A percentile compares a stretch with the other conserved stretches of the same genome.
Conservation (phyloP, 2,329 filamentous ascomycete species). For the Xylaria sp. region DNA sequence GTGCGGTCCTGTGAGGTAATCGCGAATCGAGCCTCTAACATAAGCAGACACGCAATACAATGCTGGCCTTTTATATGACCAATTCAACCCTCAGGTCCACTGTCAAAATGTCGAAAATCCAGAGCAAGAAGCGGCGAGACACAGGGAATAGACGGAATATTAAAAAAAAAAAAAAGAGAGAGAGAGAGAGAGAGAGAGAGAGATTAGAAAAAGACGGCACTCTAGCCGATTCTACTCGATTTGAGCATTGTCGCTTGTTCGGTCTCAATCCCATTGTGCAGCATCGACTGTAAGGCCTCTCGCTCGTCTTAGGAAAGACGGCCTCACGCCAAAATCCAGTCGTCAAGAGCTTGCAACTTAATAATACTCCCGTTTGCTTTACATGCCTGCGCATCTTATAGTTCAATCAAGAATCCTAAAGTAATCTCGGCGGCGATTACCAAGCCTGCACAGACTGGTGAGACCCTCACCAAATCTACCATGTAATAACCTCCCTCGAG, state of each 20-base stretch:
- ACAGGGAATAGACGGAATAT: neutral
- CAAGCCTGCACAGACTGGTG: too few species aligned
- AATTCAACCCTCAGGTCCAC: constrained; percentile 18
- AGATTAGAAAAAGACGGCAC: neutral
- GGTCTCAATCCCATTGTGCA: constrained; percentile 3
- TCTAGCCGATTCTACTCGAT: neutral
- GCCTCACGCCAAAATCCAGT: constrained; percentile 7
- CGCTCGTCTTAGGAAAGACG: neutral
- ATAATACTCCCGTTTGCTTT: constrained; percentile 8
- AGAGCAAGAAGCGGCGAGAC: constrained; percentile 3
- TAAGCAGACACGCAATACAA: constrained; percentile 9
- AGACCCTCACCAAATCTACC: neutral
- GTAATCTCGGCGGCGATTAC: neutral
- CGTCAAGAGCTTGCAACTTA: constrained; percentile 1
- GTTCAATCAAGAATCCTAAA: neutral
- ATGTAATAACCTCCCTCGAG: neutral
- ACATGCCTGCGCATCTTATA: constrained; percentile 11
- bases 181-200: too few species aligned
- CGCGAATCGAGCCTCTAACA: constrained; percentile 35
- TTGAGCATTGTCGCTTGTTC: neutral
- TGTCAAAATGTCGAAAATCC: constrained; percentile 25
- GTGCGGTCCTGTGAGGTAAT: constrained; percentile 36
- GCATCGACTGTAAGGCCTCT: constrained; percentile 13
- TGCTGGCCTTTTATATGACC: constrained; percentile 17
- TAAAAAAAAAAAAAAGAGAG: neutral